phyloP scores from a whole-genome alignment of 306 rosid species.

The Cucurbita maxima region DNA sequence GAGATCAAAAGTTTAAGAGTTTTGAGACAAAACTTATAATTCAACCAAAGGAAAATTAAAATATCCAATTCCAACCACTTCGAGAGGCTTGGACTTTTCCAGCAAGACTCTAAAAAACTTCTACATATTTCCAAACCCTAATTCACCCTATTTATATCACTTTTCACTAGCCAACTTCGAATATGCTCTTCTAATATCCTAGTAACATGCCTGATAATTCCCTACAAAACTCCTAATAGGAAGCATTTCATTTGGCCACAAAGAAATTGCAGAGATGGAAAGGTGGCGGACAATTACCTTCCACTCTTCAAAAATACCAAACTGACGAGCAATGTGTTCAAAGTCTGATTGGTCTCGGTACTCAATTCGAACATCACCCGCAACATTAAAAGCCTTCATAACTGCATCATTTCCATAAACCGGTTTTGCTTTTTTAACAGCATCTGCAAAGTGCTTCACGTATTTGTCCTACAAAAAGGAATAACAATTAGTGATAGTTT shows the following conservation, averaged over 20 bases:
- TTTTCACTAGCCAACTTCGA: not conserved
- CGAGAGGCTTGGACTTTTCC: not conserved
- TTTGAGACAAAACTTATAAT: too few relatives aligned
- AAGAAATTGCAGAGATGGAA: not conserved
- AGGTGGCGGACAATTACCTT: conserved; percentile 36
- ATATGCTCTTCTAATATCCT: not conserved
- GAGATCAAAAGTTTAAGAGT: too few relatives aligned
- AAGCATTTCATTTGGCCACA: not conserved
- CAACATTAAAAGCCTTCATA: conserved; percentile 56
- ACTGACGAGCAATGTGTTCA: conserved; percentile 57
- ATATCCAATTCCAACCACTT: not conserved
- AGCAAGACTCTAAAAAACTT: not conserved
- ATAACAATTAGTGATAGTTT: conserved; percentile 8
- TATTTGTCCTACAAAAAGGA: conserved; percentile 50
- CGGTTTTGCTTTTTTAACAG: conserved; percentile 53
- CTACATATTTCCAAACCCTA: not conserved
- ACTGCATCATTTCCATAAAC: conserved; percentile 49
- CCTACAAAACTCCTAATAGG: not conserved
- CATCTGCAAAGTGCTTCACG: conserved; percentile 37
- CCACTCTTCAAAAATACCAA: conserved; percentile 94
- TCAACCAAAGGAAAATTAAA: not conserved
- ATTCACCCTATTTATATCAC: not conserved
- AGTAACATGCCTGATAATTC: not conserved
- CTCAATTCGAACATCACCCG: conserved; percentile 53
- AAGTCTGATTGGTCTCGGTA: conserved; percentile 56